These are phyloP conservation scores for Litchi chinensis DNA, from an alignment of 345 rosid species.

Conservation along the genomic window DNA sequence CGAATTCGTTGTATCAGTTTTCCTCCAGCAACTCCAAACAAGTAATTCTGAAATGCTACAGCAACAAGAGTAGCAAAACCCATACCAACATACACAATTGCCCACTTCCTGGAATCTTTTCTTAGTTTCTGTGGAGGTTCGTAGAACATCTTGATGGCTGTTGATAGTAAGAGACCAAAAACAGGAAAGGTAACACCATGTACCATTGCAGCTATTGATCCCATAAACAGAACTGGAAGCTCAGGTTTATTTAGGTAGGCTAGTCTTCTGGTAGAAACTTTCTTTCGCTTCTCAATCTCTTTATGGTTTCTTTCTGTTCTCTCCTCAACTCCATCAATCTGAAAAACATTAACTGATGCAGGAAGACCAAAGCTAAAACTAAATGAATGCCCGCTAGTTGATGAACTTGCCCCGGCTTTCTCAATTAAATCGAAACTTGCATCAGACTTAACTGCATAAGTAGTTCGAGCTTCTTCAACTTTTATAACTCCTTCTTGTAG, in stretches of 20 bases:
- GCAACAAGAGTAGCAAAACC: constrained; percentile 36
- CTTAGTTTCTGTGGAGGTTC: constrained; percentile 42
- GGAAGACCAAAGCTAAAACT: constrained; percentile 38
- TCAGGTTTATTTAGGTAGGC: constrained; percentile 78
- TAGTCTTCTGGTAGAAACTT: constrained; percentile 58
- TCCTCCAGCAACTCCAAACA: constrained; percentile 86
- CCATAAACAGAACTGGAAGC: constrained; percentile 55
- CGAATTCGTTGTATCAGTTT: constrained; percentile 69
- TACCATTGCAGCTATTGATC: constrained; percentile 56
- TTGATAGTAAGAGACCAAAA: constrained; percentile 74
- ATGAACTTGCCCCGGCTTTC: constrained; percentile 31
- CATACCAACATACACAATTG: constrained; percentile 42
- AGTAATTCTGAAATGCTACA: constrained; percentile 64
- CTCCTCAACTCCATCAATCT: constrained; percentile 25
- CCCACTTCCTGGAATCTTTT: constrained; percentile 70
- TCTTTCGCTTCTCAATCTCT: constrained; percentile 33
- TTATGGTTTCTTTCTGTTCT: neutral
- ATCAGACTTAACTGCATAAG: constrained; percentile 13
- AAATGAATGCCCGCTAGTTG: constrained; percentile 47
- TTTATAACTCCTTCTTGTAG: constrained; percentile 67
- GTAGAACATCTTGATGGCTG: constrained; percentile 66
- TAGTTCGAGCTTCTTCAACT: constrained; percentile 23
- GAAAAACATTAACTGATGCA: constrained; percentile 23
- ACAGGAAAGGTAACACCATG: constrained; percentile 70
- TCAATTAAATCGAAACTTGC: neutral